phyloP scores from a whole-genome alignment of 805 yeast species.

The Dipodascus albidus region DNA sequence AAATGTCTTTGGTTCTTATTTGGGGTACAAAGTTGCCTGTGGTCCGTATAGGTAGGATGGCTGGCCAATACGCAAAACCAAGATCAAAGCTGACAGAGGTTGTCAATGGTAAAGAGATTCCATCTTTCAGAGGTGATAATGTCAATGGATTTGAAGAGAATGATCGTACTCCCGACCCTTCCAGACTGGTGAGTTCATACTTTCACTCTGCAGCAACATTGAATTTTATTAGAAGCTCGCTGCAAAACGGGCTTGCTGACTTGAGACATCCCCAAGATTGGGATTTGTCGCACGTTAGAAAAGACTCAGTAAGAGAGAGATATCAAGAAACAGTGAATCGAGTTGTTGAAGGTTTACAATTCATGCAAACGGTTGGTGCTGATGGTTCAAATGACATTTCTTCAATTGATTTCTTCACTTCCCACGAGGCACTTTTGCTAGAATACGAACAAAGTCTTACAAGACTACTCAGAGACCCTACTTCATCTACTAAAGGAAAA shows the following conservation, averaged over 20 bases:
- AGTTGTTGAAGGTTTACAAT: slow-evolving; percentile 27
- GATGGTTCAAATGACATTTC: slow-evolving; percentile 19
- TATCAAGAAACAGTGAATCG: slow-evolving; percentile 27
- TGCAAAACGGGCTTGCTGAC: slow-evolving; percentile 31
- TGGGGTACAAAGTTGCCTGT: slow-evolving; percentile 33
- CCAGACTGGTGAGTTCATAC: slow-evolving; percentile 30
- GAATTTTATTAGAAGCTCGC: slow-evolving; percentile 27
- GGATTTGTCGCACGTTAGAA: slow-evolving; percentile 31
- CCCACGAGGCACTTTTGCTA: slow-evolving; percentile 32
- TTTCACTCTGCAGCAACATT: slow-evolving; percentile 36
- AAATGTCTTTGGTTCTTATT: slow-evolving; percentile 32
- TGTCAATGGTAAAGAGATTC: slow-evolving; percentile 29
- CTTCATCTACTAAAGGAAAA: slow-evolving; percentile 7
- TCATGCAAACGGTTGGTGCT: slow-evolving; percentile 31
- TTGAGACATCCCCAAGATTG: slow-evolving; percentile 30
- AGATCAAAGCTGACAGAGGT: slow-evolving; percentile 32
- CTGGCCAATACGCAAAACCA: slow-evolving; percentile 36
- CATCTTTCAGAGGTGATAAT: slow-evolving; percentile 33
- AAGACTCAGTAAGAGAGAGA: slow-evolving; percentile 27
- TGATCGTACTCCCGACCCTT: slow-evolving; percentile 31
- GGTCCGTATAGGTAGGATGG: slow-evolving; percentile 31
- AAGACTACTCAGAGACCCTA: slow-evolving; percentile 19
- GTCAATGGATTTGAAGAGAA: slow-evolving; percentile 30
- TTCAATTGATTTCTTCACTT: slow-evolving; percentile 29
- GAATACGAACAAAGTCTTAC: slow-evolving; percentile 33